Percentiles rank a stretch among this genome's conserved stretches.
phyloP scores from a whole-genome alignment of 331 rosid genomes.

The Acacia pycnantha region DNA sequence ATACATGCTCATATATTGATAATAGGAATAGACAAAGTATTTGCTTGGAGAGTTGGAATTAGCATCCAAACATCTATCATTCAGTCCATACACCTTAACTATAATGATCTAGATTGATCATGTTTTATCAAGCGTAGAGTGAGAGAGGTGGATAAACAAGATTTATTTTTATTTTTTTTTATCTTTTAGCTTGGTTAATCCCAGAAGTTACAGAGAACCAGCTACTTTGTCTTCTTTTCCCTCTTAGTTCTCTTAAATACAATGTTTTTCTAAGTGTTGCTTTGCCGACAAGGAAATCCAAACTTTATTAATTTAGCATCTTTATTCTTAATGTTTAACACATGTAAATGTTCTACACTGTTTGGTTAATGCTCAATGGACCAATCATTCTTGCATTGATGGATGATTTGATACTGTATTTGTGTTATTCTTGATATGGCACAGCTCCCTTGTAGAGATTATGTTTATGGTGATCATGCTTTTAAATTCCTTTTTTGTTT shows the following conservation, averaged over 20 bases:
- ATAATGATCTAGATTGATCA: neutral
- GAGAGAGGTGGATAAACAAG: neutral
- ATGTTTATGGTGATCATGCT: neutral
- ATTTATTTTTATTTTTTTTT: neutral
- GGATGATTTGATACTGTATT: slow-evolving; percentile 7
- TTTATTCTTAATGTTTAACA: neutral
- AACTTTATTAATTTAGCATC: neutral
- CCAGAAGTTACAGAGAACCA: neutral
- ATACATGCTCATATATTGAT: neutral
- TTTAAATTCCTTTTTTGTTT: neutral
- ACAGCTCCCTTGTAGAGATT: neutral
- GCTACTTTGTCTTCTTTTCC: neutral
- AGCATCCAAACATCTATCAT: neutral
- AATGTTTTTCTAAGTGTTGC: neutral
- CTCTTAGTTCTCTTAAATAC: neutral
- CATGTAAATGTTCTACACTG: neutral
- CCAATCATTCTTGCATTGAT: neutral
- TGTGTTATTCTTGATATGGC: neutral
- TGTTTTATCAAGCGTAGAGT: neutral
- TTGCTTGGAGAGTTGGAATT: neutral
- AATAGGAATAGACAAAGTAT: neutral
- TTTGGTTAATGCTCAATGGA: neutral
- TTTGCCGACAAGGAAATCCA: neutral
- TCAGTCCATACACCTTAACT: neutral
- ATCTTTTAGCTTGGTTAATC: neutral